Evolutionary conservation across 2,329 filamentous ascomycete genomes (phyloP).

Genomic region (Sporothrix globosa): DNA sequence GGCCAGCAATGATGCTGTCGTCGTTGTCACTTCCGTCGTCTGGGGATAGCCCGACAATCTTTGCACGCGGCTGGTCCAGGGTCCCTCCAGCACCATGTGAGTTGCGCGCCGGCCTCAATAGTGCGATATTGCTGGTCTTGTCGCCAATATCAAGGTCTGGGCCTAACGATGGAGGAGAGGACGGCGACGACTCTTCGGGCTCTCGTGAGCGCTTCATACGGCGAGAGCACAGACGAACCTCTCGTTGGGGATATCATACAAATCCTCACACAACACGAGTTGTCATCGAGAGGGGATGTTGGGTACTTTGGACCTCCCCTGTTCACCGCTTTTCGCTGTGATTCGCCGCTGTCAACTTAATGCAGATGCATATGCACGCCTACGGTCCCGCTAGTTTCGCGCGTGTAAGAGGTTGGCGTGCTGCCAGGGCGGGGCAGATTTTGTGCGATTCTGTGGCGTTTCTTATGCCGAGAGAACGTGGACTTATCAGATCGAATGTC

Average conservation of each 20-base stretch:
- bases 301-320: background rate
- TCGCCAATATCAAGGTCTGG: background rate
- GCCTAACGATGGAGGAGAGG: constrained; percentile 26
- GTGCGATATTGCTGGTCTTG: background rate
- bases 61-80: constrained; percentile 45
- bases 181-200: constrained; percentile 51
- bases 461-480: background rate
- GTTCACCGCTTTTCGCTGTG: constrained; percentile 25
- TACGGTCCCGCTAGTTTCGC: background rate
- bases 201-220: constrained; percentile 67
- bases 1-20: constrained; percentile 39
- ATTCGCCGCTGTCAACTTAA: constrained; percentile 2
- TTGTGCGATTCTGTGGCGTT: background rate
- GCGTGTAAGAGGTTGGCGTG: background rate
- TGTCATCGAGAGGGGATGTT: background rate
- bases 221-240: background rate
- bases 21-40: constrained; percentile 43
- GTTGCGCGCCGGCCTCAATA: background rate
- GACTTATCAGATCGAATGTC: background rate
- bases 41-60: constrained; percentile 64
- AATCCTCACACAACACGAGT: background rate
- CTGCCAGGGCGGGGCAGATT: background rate
- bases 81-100: background rate
- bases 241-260: background rate
- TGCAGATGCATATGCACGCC: constrained; percentile 27